Evolutionary conservation across 140 eudicot genomes (phyloP), one percentile per base, ranked within the genome.

Genomic region (Stevia rebaudiana): DNA sequence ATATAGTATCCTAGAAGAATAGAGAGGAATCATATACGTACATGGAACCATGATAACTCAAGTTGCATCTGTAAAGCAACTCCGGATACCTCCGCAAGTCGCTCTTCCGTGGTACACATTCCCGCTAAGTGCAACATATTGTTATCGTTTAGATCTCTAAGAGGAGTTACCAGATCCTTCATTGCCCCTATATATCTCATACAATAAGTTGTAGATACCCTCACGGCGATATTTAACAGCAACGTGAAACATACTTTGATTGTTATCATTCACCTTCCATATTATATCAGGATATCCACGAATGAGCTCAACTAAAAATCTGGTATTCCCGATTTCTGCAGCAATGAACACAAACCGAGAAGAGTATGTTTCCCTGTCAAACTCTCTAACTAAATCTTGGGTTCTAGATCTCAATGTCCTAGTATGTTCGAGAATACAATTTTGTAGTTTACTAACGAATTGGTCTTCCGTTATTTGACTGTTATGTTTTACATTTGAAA

Each of bases 51-150:
- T 8, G 74, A 63, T 39, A 81, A 48, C 30, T 81, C 86, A 6
- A 50, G 65, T 25, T 81, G 86, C 86, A 81, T 74, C 17, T 77
- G 80, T n/a, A 81, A 28, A 19, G 86, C 86, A 33, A 73, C 83
- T 6, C 86, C 83, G 0, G 86, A 73, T 10, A 77, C 83, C 11
- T 49, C 74, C 6, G 60, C 49, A 6, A 77, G 80, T 35, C 78
- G 75, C 41, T 69, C 35, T 19, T 28, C 35, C 21, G 73, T 76
- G 0, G 81, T 81, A 42, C 36, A 53, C 31, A 36, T 74, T 35
- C 74, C 76, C n/a, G n/a, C n/a, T n/a, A n/a, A n/a, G n/a, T n/a
- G n/a, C n/a, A n/a, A n/a, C n/a, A n/a, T n/a, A n/a, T 69, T 72
- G 30, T 65, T 74, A 1, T 43, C 30, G 4, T 60, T 40, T 11